phyloP scores from a whole-genome alignment of 257 asterid genomes.

The Craterostigma plantagineum region DNA sequence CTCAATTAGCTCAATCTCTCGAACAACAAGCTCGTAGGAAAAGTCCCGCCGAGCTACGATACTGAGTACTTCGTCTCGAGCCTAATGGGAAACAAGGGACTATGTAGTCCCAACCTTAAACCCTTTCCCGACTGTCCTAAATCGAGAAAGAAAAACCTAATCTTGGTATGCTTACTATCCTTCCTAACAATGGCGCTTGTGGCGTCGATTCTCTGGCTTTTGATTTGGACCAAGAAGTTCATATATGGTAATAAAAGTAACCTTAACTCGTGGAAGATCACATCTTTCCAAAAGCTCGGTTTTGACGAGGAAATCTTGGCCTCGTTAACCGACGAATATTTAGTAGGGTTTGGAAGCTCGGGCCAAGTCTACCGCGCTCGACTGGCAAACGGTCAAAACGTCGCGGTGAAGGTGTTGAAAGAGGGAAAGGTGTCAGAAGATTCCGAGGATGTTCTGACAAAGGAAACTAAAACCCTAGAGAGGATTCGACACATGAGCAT shows the following conservation, averaged over 20 bases:
- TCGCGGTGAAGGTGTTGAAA: slow-evolving; percentile 75
- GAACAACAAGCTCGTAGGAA: slow-evolving; percentile 57
- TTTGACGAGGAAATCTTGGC: slow-evolving; percentile 36
- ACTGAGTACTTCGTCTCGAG: slow-evolving; percentile 22
- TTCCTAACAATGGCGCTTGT: slow-evolving; percentile 30
- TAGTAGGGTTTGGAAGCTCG: slow-evolving; percentile 71
- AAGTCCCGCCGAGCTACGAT: slow-evolving; percentile 40
- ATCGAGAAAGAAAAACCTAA: slow-evolving; percentile 21
- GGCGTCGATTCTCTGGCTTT: slow-evolving; percentile 30
- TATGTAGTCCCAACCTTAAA: slow-evolving; percentile 45
- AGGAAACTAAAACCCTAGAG: slow-evolving; percentile 43
- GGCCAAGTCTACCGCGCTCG: slow-evolving; percentile 52
- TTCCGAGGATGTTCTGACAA: slow-evolving; percentile 22
- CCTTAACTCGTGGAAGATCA: slow-evolving; percentile 40
- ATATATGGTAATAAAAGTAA: slow-evolving; percentile 14
- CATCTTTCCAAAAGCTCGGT: slow-evolving; percentile 33
- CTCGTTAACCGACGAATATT: slow-evolving; percentile 34
- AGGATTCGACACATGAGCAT: slow-evolving; percentile 52
- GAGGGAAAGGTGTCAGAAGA: slow-evolving; percentile 34
- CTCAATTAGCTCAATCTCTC: slow-evolving; percentile 45
- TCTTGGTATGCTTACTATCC: slow-evolving; percentile 30
- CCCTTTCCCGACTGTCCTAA: slow-evolving; percentile 38
- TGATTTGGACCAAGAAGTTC: slow-evolving; percentile 30
- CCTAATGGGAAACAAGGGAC: slow-evolving; percentile 42
- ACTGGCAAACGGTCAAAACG: slow-evolving; percentile 34